These are phyloP conservation scores for Populus trichocarpa DNA, from an alignment of 441 rosid genomes.

Conservation along the genomic window DNA sequence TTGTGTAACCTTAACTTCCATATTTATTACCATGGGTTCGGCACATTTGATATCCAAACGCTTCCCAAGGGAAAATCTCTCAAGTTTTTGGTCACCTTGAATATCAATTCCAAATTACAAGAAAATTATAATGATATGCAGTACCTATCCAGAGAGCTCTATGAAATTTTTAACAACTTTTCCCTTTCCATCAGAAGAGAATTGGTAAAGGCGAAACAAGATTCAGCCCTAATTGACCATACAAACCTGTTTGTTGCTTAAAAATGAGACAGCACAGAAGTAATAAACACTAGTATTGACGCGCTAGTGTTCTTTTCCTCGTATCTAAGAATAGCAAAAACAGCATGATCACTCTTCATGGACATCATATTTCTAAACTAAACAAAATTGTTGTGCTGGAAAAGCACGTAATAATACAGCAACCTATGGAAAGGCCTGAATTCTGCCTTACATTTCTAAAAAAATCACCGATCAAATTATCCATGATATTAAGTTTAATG, in stretches of 20 bases:
- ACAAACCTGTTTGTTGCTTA: neutral
- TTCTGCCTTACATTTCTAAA: neutral
- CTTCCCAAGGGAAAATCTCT: neutral
- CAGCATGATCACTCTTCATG: neutral
- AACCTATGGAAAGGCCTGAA: neutral
- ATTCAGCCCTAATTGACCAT: neutral
- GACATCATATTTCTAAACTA: neutral
- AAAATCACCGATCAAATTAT: neutral
- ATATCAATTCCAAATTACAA: neutral
- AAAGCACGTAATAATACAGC: neutral
- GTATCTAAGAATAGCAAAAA: too few species aligned
- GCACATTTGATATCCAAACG: neutral
- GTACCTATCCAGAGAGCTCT: neutral
- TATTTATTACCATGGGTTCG: neutral
- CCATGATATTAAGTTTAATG: neutral
- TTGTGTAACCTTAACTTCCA: neutral
- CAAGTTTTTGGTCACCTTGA: neutral
- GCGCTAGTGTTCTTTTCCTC: neutral
- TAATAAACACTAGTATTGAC: neutral
- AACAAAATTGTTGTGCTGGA: neutral
- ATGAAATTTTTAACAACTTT: neutral
- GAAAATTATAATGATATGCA: neutral
- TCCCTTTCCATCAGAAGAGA: neutral
- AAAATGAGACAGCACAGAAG: neutral
- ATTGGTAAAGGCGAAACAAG: neutral